Evolutionary conservation across 805 yeast genomes (phyloP), one percentile per base, ranked within the genome.

Genomic region (Saccharomycopsis sp.): DNA sequence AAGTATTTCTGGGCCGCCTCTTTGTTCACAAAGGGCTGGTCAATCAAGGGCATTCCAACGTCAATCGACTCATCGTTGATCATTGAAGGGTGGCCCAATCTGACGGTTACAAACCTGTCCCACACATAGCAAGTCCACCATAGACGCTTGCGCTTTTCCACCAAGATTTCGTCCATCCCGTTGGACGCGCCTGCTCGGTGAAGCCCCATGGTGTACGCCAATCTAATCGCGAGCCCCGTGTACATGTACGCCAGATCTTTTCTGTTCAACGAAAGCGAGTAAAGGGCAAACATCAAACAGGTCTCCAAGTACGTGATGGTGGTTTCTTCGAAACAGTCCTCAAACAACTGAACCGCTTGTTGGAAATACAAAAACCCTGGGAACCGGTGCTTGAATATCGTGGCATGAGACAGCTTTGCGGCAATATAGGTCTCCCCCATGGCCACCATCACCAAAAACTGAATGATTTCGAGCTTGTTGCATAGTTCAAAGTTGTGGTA

Each of bases 1-100:
- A 10, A 36, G n/a, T 15, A 30, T 30, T 38, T 21, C n/a, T 31
- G 8, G 8, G 12, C 6, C 5, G 33, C 39, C 3, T 26, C 30
- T 7, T 29, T 16, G 12, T 18, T 25, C n/a, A 13, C n/a, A 16
- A 26, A 31, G n/a, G n/a, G n/a, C 8, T 27, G 32, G 20, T 17
- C 8, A 16, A 27, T 26, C 5, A 31, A 13, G 15, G 37, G 34
- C 17, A 39, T 19, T 12, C 27, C 36, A 4, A 41, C 41, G 21
- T 43, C 48, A 13, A 43, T 41, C 4, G 33, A 19, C 8, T 43
- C 48, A 7, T 43, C 48, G 21, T 43, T 34, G 13, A 43, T 36
- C 45, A 43, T 43, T 5, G 39, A 29, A n/a, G 48, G 48, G 16
- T 40, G 44, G n/a, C 48, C 48, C 18, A 43, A 32, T 17, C 44